Evolutionary conservation across 768 basidiomycete species (phyloP).

Genomic region (Suillus plorans): DNA sequence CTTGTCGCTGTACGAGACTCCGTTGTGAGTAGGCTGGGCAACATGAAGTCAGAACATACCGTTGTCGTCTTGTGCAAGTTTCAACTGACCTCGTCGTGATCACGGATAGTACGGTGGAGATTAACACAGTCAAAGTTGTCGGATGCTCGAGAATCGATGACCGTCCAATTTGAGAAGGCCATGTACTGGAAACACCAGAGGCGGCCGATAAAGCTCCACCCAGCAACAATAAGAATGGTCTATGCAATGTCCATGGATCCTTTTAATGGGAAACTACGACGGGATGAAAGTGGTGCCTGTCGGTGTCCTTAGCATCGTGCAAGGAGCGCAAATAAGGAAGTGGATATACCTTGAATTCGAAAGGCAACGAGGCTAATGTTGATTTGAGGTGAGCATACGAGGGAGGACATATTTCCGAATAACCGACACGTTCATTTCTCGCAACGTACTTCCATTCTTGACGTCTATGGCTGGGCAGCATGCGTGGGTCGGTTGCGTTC

Average conservation of each 20-base stretch:
- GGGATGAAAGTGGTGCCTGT: not conserved
- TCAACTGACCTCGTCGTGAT: not conserved
- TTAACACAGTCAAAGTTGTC: not conserved
- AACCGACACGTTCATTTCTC: not conserved
- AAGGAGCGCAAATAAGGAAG: not conserved
- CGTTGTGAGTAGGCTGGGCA: not conserved
- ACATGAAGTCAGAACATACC: not conserved
- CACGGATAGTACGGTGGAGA: not conserved
- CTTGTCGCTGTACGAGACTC: constrained; percentile 13
- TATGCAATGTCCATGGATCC: not conserved
- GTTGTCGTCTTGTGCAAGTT: not conserved
- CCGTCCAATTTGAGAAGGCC: not conserved
- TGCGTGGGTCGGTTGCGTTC: not conserved
- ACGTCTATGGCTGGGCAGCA: not conserved
- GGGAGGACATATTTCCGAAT: not conserved
- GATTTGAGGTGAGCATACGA: not conserved
- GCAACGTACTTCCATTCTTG: not conserved
- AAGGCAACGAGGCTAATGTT: not conserved
- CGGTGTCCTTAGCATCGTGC: not conserved
- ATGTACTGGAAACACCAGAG: not conserved
- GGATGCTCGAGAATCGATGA: not conserved
- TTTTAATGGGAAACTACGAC: not conserved
- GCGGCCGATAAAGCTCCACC: not conserved
- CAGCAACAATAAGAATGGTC: not conserved
- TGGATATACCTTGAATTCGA: not conserved